Base-by-base conservation (phyloP, 2,329 filamentous ascomycete genomes). In the Daldinia sp. region DNA sequence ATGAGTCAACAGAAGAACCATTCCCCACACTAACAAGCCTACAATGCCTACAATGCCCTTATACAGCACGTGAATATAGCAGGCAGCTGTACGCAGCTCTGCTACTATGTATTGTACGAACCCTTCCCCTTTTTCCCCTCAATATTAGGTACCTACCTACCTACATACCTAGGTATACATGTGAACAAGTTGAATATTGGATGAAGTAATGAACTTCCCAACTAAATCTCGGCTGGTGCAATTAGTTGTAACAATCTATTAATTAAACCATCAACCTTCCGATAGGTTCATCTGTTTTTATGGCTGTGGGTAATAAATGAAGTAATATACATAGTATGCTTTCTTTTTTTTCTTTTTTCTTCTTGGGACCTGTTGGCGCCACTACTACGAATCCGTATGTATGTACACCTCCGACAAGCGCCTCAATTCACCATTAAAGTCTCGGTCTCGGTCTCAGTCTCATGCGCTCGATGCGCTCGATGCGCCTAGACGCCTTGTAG, bases 1-100 rank as follows among this genome's bases (percentile, higher is more conserved):
- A 61, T 68, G 66, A 68, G 63, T 68, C 66, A 66, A 66, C 60
- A 58, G 32, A 63, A 53, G 49, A 58, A 21, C 47, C 55, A 61
- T 56, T 58, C 56, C 48, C 63, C 63, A 63, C 63, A 58, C 52
- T n/a, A n/a, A 30, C 23, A 29, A 41, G 47, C 17, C 15, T 52
- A 39, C 21, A 30, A 21, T n/a, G n/a, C n/a, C n/a, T n/a, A n/a
- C n/a, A n/a, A n/a, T n/a, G n/a, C n/a, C n/a, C n/a, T n/a, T n/a
- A n/a, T n/a, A n/a, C n/a, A n/a, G n/a, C n/a, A n/a, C n/a, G n/a
- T n/a, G n/a, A n/a, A n/a, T n/a, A n/a, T n/a, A 32, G n/a, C 27
- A 48, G 45, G 45, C 45, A 48, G 25, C 25, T 30, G 29, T 32
- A 27, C 30, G 27, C 43, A 11, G n/a, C 30, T 6, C 11, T 7